A percentile compares a stretch with the other conserved stretches of the same genome.
These are phyloP conservation scores for Populus hybrid DNA, from an alignment of 441 rosid species.

Conservation along the genomic window DNA sequence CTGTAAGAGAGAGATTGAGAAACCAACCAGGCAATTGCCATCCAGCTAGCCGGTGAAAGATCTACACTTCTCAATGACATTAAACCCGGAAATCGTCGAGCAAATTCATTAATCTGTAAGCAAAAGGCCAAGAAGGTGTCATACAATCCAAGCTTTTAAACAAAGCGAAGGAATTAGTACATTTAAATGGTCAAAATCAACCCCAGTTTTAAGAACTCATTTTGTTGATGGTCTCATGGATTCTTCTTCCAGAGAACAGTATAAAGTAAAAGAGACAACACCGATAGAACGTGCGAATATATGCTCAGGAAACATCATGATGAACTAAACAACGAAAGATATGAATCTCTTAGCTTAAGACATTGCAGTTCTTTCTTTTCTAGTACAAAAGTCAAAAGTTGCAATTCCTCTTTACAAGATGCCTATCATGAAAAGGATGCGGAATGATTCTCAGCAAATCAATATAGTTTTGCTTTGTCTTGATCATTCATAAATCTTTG, in stretches of 20 bases:
- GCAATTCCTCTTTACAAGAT: conserved; percentile 36
- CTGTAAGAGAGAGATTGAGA: conserved; percentile 10
- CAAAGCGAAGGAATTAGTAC: not conserved
- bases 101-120: conserved; percentile 64
- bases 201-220: not conserved
- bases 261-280: conserved; percentile 7
- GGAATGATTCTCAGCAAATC: conserved; percentile 19
- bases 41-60: too few relatives aligned
- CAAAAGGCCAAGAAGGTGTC: conserved; percentile 16
- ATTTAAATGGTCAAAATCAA: not conserved
- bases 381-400: conserved; percentile 34
- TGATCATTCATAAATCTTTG: not conserved
- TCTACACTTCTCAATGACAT: too few relatives aligned
- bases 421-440: conserved; percentile 29
- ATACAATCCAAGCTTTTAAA: not conserved
- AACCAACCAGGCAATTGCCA: not conserved
- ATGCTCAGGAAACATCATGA: not conserved
- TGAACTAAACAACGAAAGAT: not conserved
- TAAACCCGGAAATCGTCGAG: conserved; percentile 41
- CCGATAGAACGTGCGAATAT: not conserved
- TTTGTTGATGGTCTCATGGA: conserved; percentile 3
- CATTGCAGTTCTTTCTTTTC: not conserved
- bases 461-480: not conserved
- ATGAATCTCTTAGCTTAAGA: conserved; percentile 19
- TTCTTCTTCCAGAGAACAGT: conserved; percentile 17